These are phyloP conservation scores for Coemansia sp. DNA, from an alignment of 192 early-diverging fungal species.

Conservation along the genomic window DNA sequence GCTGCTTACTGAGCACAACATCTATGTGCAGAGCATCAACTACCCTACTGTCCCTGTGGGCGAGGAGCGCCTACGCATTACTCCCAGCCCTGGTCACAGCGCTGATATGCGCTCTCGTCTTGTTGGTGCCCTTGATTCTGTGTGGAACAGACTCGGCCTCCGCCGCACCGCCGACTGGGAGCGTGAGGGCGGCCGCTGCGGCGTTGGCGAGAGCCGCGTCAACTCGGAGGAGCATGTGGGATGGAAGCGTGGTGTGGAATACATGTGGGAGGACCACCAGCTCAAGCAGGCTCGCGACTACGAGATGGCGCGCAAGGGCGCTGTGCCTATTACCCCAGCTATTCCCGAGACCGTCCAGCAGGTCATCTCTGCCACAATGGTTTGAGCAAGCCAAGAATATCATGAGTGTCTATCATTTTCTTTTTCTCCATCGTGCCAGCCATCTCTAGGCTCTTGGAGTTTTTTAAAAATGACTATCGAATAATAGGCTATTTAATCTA, in stretches of 20 bases:
- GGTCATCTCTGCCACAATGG: constrained; percentile 25
- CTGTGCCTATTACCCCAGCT: constrained; percentile 29
- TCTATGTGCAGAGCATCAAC: constrained; percentile 99
- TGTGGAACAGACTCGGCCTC: constrained; percentile 86
- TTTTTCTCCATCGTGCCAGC: not conserved
- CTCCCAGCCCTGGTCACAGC: constrained; percentile 94
- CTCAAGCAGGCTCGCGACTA: constrained; percentile 48
- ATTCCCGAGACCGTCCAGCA: constrained; percentile 52
- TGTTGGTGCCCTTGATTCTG: constrained; percentile 76
- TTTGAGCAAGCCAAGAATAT: not conserved
- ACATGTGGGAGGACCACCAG: constrained; percentile 52
- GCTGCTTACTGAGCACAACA: constrained; percentile 81
- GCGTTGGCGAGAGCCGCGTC: constrained; percentile 67
- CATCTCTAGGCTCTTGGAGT: not conserved
- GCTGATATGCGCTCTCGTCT: constrained; percentile 77
- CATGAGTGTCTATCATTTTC: not conserved
- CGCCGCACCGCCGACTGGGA: constrained; percentile 86
- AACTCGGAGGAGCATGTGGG: constrained; percentile 47
- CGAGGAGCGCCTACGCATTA: constrained; percentile 96
- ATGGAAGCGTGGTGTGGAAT: constrained; percentile 49
- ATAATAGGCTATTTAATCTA: too few species aligned
- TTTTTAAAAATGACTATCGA: not conserved
- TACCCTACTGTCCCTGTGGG: constrained; percentile 94
- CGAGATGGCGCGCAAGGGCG: constrained; percentile 50
- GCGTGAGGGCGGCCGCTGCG: constrained; percentile 78